Conservation (phyloP, 1,284 basidiomycete genomes). For the Paramarasmius palmivorus region DNA sequence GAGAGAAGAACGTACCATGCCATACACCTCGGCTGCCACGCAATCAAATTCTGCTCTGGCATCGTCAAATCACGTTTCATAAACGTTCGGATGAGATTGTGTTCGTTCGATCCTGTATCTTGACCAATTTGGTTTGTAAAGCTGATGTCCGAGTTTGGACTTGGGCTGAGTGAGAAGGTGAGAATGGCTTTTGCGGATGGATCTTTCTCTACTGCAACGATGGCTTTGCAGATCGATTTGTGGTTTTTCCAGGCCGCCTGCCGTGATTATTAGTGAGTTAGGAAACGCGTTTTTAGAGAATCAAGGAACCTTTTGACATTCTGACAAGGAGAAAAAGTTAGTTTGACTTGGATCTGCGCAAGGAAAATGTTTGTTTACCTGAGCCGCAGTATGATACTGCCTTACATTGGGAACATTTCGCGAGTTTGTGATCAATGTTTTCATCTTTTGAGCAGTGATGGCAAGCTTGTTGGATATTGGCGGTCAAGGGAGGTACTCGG, state of each 20-base stretch:
- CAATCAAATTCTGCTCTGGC: slow-evolving; percentile 29
- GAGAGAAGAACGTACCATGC: slow-evolving; percentile 28
- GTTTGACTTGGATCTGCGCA: background rate
- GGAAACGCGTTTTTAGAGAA: background rate
- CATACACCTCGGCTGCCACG: slow-evolving; percentile 35
- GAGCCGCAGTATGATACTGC: slow-evolving; percentile 30
- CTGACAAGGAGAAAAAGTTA: slow-evolving; percentile 1
- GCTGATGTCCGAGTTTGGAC: slow-evolving; percentile 12
- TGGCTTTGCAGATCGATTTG: slow-evolving; percentile 28
- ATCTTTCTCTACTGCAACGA: slow-evolving; percentile 21
- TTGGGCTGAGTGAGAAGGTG: slow-evolving; percentile 16
- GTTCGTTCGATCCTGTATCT: slow-evolving; percentile 11
- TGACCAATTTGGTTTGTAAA: slow-evolving; percentile 17
- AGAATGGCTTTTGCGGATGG: slow-evolving; percentile 7
- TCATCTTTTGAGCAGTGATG: slow-evolving; percentile 28
- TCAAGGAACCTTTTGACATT: slow-evolving; percentile 13
- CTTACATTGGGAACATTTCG: slow-evolving; percentile 28
- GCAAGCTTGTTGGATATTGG: slow-evolving; percentile 28
- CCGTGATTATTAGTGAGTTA: background rate
- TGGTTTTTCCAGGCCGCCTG: slow-evolving; percentile 27
- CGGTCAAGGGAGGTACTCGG: slow-evolving; percentile 24
- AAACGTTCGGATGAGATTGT: slow-evolving; percentile 9
- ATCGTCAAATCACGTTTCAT: slow-evolving; percentile 21
- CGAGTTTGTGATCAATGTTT: slow-evolving; percentile 17
- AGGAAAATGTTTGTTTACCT: slow-evolving; percentile 15